Conservation (phyloP, 805 yeast species). For the Metschnikowia noctiluminum region DNA sequence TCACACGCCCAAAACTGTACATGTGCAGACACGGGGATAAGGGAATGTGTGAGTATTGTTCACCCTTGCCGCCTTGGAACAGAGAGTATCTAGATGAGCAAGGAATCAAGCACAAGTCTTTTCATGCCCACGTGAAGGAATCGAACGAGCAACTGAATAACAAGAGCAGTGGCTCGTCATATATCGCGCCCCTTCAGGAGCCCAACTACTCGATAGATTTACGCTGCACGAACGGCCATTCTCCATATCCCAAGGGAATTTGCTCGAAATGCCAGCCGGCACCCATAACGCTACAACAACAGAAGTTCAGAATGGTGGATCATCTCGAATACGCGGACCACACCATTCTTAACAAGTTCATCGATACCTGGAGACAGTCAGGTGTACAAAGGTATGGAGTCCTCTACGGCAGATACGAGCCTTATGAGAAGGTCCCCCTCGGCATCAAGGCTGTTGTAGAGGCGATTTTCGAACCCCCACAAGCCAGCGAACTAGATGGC, state of each 20-base stretch:
- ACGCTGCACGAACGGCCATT: slow-evolving; percentile 75
- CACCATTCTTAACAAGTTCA: slow-evolving; percentile 71
- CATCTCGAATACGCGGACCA: slow-evolving; percentile 88
- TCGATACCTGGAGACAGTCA: slow-evolving; percentile 86
- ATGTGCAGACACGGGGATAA: slow-evolving; percentile 85
- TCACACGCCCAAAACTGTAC: slow-evolving; percentile 55
- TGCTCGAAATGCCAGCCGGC: slow-evolving; percentile 97
- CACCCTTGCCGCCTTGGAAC: slow-evolving; percentile 96
- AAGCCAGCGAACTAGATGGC: slow-evolving; percentile 83
- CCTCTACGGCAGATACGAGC: slow-evolving; percentile 76
- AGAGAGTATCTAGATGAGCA: slow-evolving; percentile 66
- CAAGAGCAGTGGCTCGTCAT: slow-evolving; percentile 53
- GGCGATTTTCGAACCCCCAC: slow-evolving; percentile 92
- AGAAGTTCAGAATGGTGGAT: slow-evolving; percentile 91
- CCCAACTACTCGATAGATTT: slow-evolving; percentile 64
- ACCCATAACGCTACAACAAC: slow-evolving; percentile 88
- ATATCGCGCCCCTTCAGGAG: slow-evolving; percentile 75
- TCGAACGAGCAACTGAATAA: slow-evolving; percentile 66
- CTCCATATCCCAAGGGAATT: slow-evolving; percentile 92
- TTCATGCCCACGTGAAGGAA: slow-evolving; percentile 77
- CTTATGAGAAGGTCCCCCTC: slow-evolving; percentile 79
- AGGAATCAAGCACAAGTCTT: slow-evolving; percentile 82
- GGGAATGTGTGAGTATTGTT: slow-evolving; percentile 98
- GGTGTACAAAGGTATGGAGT: slow-evolving; percentile 87
- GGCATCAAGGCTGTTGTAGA: slow-evolving; percentile 94